phyloP scores from a whole-genome alignment of 2,329 filamentous ascomycete genomes.

The Macroventuria anomochaeta region DNA sequence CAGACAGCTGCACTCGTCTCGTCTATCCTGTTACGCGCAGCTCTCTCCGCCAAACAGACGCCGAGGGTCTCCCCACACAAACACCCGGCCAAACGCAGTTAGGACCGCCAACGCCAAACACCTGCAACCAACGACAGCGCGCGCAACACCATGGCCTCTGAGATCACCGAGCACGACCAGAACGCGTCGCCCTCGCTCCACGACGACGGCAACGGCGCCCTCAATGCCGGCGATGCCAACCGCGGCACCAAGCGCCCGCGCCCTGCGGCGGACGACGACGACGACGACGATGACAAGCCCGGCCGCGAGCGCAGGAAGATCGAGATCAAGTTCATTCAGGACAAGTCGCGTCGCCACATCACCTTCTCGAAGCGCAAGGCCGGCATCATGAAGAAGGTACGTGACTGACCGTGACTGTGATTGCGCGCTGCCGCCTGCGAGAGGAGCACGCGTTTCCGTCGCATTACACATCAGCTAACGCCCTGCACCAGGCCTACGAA shows the following conservation, averaged over 20 bases:
- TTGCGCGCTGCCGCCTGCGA: constrained; percentile 4
- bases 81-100: constrained; percentile 48
- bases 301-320: constrained; percentile 99
- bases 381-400: constrained; percentile 99
- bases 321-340: constrained; percentile 99
- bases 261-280: constrained; percentile 85
- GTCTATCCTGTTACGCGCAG: constrained; percentile 37
- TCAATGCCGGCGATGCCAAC: constrained; percentile 65
- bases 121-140: constrained; percentile 38
- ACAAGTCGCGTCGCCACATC: constrained; percentile 99
- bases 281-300: constrained; percentile 97
- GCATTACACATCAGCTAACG: constrained; percentile 5
- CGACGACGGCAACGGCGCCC: constrained; percentile 59
- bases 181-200: constrained; percentile 58
- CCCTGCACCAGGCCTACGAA: constrained; percentile 79
- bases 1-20: constrained; percentile 27
- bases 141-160: constrained; percentile 50
- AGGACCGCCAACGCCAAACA: constrained; percentile 47
- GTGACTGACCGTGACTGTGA: constrained; percentile 42
- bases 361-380: constrained; percentile 99
- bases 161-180: constrained; percentile 60
- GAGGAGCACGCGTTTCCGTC: background rate
- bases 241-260: constrained; percentile 91
- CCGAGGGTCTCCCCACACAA: constrained; percentile 46
- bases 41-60: constrained; percentile 27